Conservation (phyloP, 208 protist species). For the Leishmania tropica region DNA sequence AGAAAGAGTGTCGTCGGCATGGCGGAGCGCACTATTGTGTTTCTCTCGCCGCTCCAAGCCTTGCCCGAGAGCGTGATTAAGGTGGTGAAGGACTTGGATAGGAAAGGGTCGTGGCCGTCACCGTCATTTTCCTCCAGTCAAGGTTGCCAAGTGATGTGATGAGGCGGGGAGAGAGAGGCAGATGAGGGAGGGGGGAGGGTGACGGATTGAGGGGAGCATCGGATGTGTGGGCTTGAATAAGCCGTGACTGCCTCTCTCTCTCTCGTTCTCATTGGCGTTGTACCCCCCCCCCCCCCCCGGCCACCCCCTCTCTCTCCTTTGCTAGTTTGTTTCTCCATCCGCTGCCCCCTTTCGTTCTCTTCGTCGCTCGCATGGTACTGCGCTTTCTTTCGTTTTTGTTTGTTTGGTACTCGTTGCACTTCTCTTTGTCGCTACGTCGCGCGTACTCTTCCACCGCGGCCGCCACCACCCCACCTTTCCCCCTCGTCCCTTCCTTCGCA, state of each 20-base stretch:
- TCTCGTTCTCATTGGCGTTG: conserved; percentile 1
- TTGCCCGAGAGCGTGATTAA: conserved; percentile 38
- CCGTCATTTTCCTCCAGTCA: conserved; percentile 13
- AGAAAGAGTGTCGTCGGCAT: conserved; percentile 30
- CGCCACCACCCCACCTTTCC: background rate
- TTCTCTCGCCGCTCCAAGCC: conserved; percentile 29
- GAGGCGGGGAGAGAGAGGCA: background rate
- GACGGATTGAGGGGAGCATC: background rate
- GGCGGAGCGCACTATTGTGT: conserved; percentile 26
- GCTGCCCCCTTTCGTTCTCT: background rate
- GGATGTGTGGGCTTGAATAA: background rate
- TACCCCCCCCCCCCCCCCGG: background rate
- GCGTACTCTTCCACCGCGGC: background rate
- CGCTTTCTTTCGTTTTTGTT: background rate
- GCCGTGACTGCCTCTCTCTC: background rate
- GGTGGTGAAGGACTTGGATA: conserved; percentile 29
- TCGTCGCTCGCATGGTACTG: background rate
- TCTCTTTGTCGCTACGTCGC: background rate
- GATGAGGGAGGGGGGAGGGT: background rate
- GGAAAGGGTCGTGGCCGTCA: conserved; percentile 11
- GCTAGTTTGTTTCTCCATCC: background rate
- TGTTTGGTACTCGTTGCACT: background rate
- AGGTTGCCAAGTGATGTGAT: conserved; percentile 15
- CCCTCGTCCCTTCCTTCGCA: background rate
- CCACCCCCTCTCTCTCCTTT: background rate